Conservation (phyloP, 192 early-diverging fungal genomes). For the Fimicolochytrium jonesii region DNA sequence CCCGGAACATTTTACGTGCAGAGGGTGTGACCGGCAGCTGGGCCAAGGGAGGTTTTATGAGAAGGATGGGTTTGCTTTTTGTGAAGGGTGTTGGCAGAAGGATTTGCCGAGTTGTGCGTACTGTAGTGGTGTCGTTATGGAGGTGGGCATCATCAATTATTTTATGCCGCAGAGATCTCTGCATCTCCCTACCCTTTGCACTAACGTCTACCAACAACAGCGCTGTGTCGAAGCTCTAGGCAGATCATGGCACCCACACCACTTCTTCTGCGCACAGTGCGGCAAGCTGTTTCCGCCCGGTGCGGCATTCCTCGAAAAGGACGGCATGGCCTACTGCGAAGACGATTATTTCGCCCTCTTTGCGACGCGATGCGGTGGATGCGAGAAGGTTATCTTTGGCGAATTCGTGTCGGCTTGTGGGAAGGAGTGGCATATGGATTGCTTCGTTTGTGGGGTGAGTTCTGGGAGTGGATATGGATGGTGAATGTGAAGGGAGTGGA, state of each 20-base stretch:
- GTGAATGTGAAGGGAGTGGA: no score
- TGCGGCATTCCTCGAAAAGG: constrained; percentile 28
- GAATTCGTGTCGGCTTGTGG: constrained; percentile 42
- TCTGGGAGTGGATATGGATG: no score
- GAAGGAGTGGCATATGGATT: constrained; percentile 35
- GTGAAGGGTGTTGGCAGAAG: constrained; percentile 17
- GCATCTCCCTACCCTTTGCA: no score
- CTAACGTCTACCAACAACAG: no score
- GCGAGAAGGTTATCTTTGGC: constrained; percentile 28
- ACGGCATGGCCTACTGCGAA: constrained; percentile 36
- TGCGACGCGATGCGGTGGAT: constrained; percentile 34
- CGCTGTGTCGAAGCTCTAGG: constrained; percentile 33
- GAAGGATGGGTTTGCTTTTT: constrained; percentile 15
- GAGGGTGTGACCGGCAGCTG: constrained; percentile 11
- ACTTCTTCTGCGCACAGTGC: constrained; percentile 44
- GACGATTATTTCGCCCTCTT: constrained; percentile 36
- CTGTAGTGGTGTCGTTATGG: constrained; percentile 26
- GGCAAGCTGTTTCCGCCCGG: constrained; percentile 31
- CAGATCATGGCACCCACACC: constrained; percentile 34
- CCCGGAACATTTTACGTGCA: constrained; percentile 29
- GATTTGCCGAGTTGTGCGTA: constrained; percentile 30
- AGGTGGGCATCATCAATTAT: constrained; percentile 17
- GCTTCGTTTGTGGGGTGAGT: constrained; percentile 38
- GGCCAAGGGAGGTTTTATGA: constrained; percentile 26
- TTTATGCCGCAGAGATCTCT: no score